Conservation (phyloP, 352 stramenopile genomes). For the Phytophthora lateralis region DNA sequence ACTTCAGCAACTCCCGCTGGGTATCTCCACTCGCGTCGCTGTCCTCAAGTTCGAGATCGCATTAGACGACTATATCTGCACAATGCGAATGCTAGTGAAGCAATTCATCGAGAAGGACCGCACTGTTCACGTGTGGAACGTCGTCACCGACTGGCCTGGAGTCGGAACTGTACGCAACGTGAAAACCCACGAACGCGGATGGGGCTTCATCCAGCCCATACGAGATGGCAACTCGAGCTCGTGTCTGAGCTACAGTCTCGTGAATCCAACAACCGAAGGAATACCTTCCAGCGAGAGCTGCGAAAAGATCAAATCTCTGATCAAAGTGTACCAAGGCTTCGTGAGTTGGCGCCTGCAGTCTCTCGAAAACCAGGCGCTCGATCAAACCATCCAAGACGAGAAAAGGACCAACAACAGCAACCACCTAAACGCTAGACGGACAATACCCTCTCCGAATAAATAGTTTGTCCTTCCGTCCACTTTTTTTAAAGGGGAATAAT, state of each 20-base stretch:
- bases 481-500: too few species aligned
- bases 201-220: conserved; percentile 9
- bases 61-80: conserved; percentile 9
- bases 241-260: conserved; percentile 7
- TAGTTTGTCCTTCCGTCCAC: not conserved
- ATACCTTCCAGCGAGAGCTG: not conserved
- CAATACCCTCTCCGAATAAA: not conserved
- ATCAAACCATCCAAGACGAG: conserved; percentile 8
- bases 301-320: not conserved
- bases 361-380: conserved; percentile 17
- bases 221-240: conserved; percentile 3
- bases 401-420: not conserved
- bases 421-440: not conserved
- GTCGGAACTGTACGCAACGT: not conserved
- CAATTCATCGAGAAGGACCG: conserved; percentile 21
- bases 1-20: conserved; percentile 7
- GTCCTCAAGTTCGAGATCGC: conserved; percentile 13
- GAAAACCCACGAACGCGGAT: conserved; percentile 16
- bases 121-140: conserved; percentile 14
- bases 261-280: conserved; percentile 1
- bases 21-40: conserved; percentile 4
- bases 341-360: conserved; percentile 12
- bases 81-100: conserved; percentile 21
- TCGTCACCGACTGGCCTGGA: conserved; percentile 6
- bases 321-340: conserved; percentile 13